Evolutionary conservation across 371 early-diverging fungal species (phyloP).

Genomic region (Circinella umbellata): DNA sequence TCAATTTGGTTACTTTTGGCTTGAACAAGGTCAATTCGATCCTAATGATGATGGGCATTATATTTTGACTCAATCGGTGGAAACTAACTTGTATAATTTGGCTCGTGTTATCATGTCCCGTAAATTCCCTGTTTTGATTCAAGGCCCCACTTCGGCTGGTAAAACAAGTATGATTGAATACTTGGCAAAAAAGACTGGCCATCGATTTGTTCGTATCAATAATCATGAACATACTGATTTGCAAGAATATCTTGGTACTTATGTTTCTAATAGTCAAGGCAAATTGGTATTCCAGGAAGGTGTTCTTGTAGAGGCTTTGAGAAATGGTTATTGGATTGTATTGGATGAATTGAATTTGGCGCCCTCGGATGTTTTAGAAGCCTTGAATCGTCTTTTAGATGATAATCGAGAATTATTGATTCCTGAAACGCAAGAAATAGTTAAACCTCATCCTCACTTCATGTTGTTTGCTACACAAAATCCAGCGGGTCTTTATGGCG

Average conservation of each 20-base stretch:
- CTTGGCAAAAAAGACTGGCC: conserved; percentile 92
- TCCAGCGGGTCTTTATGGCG: conserved; percentile 98
- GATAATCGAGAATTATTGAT: conserved; percentile 98
- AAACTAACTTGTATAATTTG: conserved; percentile 84
- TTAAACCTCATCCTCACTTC: conserved; percentile 97
- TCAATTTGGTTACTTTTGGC: conserved; percentile 89
- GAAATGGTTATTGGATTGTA: conserved; percentile 99
- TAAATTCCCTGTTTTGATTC: conserved; percentile 97
- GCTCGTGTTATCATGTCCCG: conserved; percentile 92
- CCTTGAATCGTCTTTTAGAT: conserved; percentile 98
- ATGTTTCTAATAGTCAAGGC: conserved; percentile 82
- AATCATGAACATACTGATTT: conserved; percentile 99
- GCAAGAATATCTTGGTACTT: conserved; percentile 98
- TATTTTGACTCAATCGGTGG: conserved; percentile 91
- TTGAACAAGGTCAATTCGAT: conserved; percentile 70
- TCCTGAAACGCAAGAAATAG: conserved; percentile 95
- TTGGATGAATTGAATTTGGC: conserved; percentile 99
- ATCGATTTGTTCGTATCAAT: conserved; percentile 98
- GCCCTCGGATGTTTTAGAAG: conserved; percentile 99
- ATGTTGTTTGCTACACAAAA: conserved; percentile 99
- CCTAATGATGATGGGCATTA: conserved; percentile 65
- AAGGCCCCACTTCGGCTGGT: conserved; percentile 99
- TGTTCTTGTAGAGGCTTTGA: conserved; percentile 93
- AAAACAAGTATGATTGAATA: conserved; percentile 99
- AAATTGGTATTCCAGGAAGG: conserved; percentile 97